phyloP scores from a whole-genome alignment of 2,329 filamentous ascomycete species.

The Phialocephala subalpina region DNA sequence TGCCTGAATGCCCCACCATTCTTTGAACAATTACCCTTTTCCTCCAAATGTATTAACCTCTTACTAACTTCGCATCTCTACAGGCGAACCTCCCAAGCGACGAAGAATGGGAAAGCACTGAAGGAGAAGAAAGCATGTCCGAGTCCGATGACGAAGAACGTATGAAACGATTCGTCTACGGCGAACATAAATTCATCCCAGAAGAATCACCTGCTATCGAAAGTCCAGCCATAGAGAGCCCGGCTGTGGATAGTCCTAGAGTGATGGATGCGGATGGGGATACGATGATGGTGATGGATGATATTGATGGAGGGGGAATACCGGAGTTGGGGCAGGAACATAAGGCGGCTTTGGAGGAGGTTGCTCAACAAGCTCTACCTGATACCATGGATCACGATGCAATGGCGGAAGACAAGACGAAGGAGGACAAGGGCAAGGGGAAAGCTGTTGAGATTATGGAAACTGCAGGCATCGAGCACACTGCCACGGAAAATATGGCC shows the following conservation, averaged over 20 bases:
- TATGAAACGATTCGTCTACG: constrained; percentile 16
- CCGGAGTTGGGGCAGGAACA: background rate
- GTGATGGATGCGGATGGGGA: constrained; percentile 28
- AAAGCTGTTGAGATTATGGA: constrained; percentile 23
- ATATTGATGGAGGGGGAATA: constrained; percentile 11
- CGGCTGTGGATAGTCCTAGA: background rate
- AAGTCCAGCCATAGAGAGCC: background rate
- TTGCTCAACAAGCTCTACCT: background rate
- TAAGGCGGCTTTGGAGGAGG: background rate
- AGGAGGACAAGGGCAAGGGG: constrained; percentile 23
- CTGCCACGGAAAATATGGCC: background rate
- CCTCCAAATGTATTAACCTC: too few relatives aligned
- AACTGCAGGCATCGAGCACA: background rate
- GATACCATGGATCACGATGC: background rate
- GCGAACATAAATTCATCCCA: background rate
- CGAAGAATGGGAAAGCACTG: constrained; percentile 28
- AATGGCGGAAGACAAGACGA: background rate
- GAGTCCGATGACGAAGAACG: constrained; percentile 16
- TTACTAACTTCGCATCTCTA: too few relatives aligned
- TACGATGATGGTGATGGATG: constrained; percentile 24
- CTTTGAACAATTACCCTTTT: too few relatives aligned
- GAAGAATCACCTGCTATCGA: background rate
- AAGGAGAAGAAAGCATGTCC: constrained; percentile 21
- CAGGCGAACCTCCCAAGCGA: constrained; percentile 51
- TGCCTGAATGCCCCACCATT: too few relatives aligned